Percentiles rank a stretch among this genome's conserved stretches.
Conservation (phyloP, 345 rosid genomes). For the Linum usitatissimum region DNA sequence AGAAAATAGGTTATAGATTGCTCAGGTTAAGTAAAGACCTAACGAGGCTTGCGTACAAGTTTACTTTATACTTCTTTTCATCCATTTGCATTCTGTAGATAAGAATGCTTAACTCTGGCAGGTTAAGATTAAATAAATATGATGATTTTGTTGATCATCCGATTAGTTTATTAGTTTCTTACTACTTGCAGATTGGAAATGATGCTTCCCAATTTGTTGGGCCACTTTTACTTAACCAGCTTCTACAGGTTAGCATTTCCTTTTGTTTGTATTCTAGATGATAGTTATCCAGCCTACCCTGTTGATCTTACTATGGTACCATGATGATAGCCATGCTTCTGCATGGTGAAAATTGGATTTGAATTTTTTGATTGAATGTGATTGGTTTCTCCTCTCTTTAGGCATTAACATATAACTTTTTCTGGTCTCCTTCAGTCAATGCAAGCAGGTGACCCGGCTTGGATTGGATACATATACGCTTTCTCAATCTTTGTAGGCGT, state of each 20-base stretch:
- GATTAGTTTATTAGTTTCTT: conserved; percentile 11
- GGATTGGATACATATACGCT: conserved; percentile 89
- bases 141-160: not conserved
- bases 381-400: not conserved
- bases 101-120: not conserved
- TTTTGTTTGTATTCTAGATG: conserved; percentile 8
- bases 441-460: conserved; percentile 91
- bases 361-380: not conserved
- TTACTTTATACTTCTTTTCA: not conserved
- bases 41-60: not conserved
- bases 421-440: conserved; percentile 62
- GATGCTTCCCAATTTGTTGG: conserved; percentile 94
- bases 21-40: too few species aligned
- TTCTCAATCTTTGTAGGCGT: conserved; percentile 85
- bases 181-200: conserved; percentile 57
- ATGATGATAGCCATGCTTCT: not conserved
- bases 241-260: conserved; percentile 55
- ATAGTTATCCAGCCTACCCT: not conserved
- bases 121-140: not conserved
- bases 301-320: not conserved
- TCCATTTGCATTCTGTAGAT: not conserved
- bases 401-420: not conserved
- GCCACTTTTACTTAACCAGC: conserved; percentile 72
- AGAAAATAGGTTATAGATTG: too few species aligned
- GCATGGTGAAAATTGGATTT: not conserved